A percentile compares a stretch with the other conserved stretches of the same genome.
Evolutionary conservation across 345 rosid genomes (phyloP).

Genomic region (Citrus medica): DNA sequence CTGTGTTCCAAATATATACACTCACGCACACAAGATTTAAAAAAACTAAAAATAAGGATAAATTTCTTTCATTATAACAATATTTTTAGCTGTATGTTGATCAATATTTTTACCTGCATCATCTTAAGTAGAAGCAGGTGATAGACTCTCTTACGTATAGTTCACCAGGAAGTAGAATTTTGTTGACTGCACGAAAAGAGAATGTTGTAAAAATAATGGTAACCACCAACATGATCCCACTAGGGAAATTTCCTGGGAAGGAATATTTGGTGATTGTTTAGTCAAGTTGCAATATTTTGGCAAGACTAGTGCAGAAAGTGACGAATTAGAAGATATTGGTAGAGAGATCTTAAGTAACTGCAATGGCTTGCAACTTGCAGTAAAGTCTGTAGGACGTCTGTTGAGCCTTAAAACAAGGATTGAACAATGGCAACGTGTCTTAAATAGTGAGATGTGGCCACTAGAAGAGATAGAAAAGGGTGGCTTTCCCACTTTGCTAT

Average conservation of each 20-base stretch:
- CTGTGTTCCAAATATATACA: too few species aligned
- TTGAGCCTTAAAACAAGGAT: not conserved
- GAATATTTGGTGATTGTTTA: not conserved
- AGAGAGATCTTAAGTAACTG: not conserved
- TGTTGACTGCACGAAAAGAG: not conserved
- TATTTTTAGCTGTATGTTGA: too few species aligned
- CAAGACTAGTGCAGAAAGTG: not conserved
- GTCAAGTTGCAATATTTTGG: not conserved
- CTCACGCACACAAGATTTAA: too few species aligned
- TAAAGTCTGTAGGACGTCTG: not conserved
- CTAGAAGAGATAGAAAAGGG: not conserved
- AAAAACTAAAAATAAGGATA: too few species aligned
- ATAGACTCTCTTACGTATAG: not conserved
- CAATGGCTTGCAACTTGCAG: not conserved
- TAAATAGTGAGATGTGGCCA: too few species aligned
- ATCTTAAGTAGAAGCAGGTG: not conserved
- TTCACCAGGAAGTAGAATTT: not conserved
- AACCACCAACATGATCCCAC: not conserved
- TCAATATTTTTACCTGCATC: too few species aligned
- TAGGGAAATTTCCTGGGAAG: not conserved
- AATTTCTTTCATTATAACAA: too few species aligned
- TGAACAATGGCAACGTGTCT: not conserved
- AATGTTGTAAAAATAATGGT: not conserved
- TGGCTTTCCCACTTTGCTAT: not conserved
- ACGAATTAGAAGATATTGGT: not conserved